Evolutionary conservation across 1,139 yeast species (phyloP).

Genomic region (Yamadazyma dendronema): DNA sequence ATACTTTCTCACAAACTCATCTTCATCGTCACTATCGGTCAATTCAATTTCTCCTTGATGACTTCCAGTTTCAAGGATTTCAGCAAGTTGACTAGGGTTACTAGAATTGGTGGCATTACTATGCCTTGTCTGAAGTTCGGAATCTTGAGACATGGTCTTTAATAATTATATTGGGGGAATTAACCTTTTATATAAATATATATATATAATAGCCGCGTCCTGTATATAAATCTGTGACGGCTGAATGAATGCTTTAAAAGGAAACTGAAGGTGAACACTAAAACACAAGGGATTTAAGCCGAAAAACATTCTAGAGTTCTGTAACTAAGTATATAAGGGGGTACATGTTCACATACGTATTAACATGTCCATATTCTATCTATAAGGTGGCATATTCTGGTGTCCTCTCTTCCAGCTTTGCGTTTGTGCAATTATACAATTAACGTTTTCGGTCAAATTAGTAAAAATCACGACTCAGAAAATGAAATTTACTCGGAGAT

Average conservation of each 20-base stretch:
- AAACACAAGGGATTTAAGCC: too few relatives aligned
- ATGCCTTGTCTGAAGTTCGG: background rate
- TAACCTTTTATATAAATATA: too few relatives aligned
- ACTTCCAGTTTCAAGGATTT: conserved; percentile 2
- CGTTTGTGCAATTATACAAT: background rate
- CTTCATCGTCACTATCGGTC: conserved; percentile 40
- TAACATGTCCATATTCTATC: too few relatives aligned
- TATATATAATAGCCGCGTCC: too few relatives aligned
- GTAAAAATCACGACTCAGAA: background rate
- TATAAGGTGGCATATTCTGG: too few relatives aligned
- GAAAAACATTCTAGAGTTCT: too few relatives aligned
- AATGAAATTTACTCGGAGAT: background rate
- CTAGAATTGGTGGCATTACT: conserved; percentile 1
- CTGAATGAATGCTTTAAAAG: background rate
- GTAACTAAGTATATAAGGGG: too few relatives aligned
- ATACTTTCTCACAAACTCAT: conserved; percentile 47
- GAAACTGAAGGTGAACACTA: too few relatives aligned
- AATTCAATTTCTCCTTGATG: conserved; percentile 14
- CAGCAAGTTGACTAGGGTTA: background rate
- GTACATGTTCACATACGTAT: too few relatives aligned
- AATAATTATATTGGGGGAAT: background rate
- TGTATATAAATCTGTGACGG: too few relatives aligned
- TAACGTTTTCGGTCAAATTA: background rate
- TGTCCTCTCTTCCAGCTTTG: too few relatives aligned
- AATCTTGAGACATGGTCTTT: background rate